Evolutionary conservation across 192 early-diverging fungal genomes (phyloP), one percentile per base, ranked within the genome.

Genomic region (Backusella australiensis): DNA sequence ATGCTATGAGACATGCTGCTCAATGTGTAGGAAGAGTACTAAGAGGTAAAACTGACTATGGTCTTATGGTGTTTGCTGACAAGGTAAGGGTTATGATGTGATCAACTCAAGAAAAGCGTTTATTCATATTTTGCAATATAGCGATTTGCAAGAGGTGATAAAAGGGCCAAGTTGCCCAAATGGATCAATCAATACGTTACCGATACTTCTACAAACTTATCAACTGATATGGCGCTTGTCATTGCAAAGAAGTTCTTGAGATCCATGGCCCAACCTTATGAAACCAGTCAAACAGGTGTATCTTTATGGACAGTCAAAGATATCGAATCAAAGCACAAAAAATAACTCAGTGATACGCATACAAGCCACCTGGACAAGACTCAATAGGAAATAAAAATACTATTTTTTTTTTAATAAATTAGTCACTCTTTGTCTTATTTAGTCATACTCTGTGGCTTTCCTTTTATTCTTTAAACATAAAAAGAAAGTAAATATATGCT

Each of bases 1-100:
- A 99, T 75, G 98, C 98, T 0, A 92, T 99, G 84, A 91, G 98
- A 6, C 98, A 99, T 85, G 98, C 97, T 73, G 97, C 98, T 15
- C 98, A 99, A 86, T 99, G 98, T 84, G 93, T 99, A 21, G 98
- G 98, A 26, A 90, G 98, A 66, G 98, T 99, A 42, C 72, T 99
- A 76, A 88, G 98, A 44, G 98, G 98, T 75, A 99, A 99, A 79
- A 96, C 93, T 0, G 98, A 99, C 83, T 99, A 99, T 76, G 98
- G 98, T 23, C 81, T 99, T 59, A 99, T 99, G 98, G 91, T 99
- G 39, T 94, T 99, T 89, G 97, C 97, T 1, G 98, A 99, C 76
- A 97, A 97, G 88, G 91, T 93, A 69, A 72, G 53, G 4, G 5
- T n/a, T 44, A 53, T n/a, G 21, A 53, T n/a, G 4, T 3, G 1